Evolutionary conservation across 1,284 basidiomycete species (phyloP), one percentile per base, ranked within the genome.

Genomic region (Meira miltonrushii): DNA sequence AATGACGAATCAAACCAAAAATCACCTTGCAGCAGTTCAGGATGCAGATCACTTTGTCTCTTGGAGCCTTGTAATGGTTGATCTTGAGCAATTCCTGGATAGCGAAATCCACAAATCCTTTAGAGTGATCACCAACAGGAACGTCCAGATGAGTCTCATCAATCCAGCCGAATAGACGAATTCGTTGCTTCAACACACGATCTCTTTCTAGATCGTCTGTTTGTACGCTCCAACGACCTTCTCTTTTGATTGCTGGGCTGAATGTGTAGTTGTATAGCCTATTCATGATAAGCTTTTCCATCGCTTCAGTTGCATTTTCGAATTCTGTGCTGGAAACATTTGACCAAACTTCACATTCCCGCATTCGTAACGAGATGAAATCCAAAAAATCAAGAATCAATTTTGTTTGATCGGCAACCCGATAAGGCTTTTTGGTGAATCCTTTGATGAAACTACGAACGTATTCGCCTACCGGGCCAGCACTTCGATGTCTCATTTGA

Each of bases 231-330:
- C 75, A 77, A 6, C 66, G 59, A 5, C 75, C 75, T 44, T 77
- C 75, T 38, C 66, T 65, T 25, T 68, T 66, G 2, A 78, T 69
- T 11, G 76, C 74, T 11, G 75, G 76, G 9, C 71, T 66, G 53
- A 76, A 77, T 0, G 76, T 77, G 57, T 68, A 72, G 0, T 66
- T 65, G 79, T 95, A 97, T 57, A 97, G 81, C 52, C 93, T 83
- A 73, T 98, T 99, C 95, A 98, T 98, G 69, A 98, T 92, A 10
- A 98, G 85, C 80, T 98, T 98, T 83, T 98, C 94, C 91, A 98
- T 97, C 54, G 92, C 93, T 80, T 98, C 94, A 81, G 92, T 86
- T 0, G 93, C 92, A 70, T 96, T 93, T 61, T 97, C 95, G 69
- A 98, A 96, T 77, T 98, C 93, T 3, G 81, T 81, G 23, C 90